phyloP scores from a whole-genome alignment of 2,329 filamentous ascomycete species.

The Xylaria sp. region DNA sequence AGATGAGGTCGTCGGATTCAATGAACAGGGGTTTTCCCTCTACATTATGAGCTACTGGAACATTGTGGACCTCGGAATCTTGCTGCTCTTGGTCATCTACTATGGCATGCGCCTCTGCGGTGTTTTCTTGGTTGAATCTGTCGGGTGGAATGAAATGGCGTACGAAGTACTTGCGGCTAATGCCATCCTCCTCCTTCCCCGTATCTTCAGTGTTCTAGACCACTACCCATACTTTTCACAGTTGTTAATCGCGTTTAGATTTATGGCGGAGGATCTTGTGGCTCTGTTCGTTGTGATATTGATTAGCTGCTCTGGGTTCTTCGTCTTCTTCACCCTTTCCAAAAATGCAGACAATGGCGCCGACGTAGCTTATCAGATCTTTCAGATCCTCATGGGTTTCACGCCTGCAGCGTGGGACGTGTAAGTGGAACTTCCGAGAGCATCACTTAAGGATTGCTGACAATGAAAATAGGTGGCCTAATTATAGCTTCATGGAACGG shows the following conservation, averaged over 20 bases:
- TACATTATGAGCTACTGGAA: constrained; percentile 99
- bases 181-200: constrained; percentile 85
- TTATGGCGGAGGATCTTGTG: constrained; percentile 90
- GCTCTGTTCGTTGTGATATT: constrained; percentile 84
- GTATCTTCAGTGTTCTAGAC: constrained; percentile 90
- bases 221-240: constrained; percentile 97
- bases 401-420: constrained; percentile 94
- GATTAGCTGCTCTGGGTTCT: constrained; percentile 91
- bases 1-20: constrained; percentile 94
- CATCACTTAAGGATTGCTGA: constrained; percentile 24
- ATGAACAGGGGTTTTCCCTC: constrained; percentile 92
- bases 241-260: constrained; percentile 87
- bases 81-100: constrained; percentile 84
- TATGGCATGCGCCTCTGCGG: constrained; percentile 90
- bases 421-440: constrained; percentile 48
- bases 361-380: constrained; percentile 85
- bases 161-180: constrained; percentile 95
- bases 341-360: constrained; percentile 71
- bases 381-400: constrained; percentile 95
- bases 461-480: constrained; percentile 59
- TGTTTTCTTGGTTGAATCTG: constrained; percentile 78
- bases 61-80: constrained; percentile 88
- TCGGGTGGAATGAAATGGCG: constrained; percentile 79
- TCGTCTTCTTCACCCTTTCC: constrained; percentile 89
- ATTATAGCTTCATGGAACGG: constrained; percentile 80